These are phyloP conservation scores for Malassezia obtusa DNA, from an alignment of 1,284 basidiomycete genomes.

Conservation along the genomic window DNA sequence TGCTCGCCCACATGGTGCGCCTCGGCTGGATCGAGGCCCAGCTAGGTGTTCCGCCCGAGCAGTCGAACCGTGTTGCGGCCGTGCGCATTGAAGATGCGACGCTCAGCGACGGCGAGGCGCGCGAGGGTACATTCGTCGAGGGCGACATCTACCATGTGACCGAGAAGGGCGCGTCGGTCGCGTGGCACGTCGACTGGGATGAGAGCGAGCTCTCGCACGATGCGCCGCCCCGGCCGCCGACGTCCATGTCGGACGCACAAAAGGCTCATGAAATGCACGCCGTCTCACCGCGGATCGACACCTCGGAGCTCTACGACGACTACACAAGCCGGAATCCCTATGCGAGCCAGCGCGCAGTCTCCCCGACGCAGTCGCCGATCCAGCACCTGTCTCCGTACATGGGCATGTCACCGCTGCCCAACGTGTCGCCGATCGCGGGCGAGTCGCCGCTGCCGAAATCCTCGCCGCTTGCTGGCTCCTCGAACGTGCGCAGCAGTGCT, in stretches of 20 bases:
- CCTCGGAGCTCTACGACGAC: slow-evolving; percentile 7
- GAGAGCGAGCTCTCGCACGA: not conserved
- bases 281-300: slow-evolving; percentile 11
- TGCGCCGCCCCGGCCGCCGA: slow-evolving; percentile 7
- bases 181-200: slow-evolving; percentile 17
- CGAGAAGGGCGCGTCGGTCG: slow-evolving; percentile 10
- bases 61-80: slow-evolving; percentile 8
- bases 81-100: slow-evolving; percentile 11
- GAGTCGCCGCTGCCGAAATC: not conserved
- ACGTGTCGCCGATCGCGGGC: not conserved
- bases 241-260: slow-evolving; percentile 11
- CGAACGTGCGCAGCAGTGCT: not conserved
- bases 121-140: slow-evolving; percentile 14
- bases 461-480: not conserved
- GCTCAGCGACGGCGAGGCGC: not conserved
- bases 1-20: slow-evolving; percentile 92
- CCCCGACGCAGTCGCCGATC: not conserved
- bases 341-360: not conserved
- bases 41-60: not conserved
- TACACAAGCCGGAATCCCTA: not conserved
- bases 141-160: slow-evolving; percentile 16
- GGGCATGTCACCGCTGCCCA: not conserved
- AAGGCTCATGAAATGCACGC: slow-evolving; percentile 4
- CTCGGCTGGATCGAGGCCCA: slow-evolving; percentile 55
- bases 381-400: not conserved